phyloP scores from a whole-genome alignment of 2,329 filamentous ascomycete genomes.

The Botryotinia narcissicola region DNA sequence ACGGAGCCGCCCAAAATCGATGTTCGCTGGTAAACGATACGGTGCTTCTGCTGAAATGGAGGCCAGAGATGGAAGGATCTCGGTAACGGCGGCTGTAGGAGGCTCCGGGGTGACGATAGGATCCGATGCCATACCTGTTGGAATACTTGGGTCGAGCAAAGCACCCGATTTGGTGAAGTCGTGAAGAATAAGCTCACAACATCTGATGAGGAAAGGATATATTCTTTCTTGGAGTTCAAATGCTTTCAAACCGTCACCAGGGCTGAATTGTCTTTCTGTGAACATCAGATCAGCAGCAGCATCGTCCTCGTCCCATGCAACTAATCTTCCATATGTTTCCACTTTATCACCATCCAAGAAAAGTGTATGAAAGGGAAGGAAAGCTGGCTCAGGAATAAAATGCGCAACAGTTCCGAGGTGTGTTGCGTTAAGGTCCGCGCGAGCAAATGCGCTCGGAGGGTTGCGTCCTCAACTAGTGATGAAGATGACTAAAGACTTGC shows the following conservation, averaged over 20 bases:
- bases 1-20: not conserved
- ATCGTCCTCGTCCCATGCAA: not conserved
- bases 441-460: slow-evolving; percentile 2
- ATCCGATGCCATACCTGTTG: not conserved
- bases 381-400: not conserved
- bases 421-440: not conserved
- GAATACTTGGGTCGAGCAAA: not conserved
- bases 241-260: not conserved
- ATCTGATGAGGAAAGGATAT: not conserved
- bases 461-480: not conserved
- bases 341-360: not conserved
- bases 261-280: not conserved
- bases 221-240: not conserved
- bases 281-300: not conserved
- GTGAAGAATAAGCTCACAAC: not conserved
- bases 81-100: not conserved
- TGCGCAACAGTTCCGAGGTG: not conserved
- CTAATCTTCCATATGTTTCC: not conserved
- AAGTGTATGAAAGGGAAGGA: not conserved
- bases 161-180: not conserved
- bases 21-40: not conserved
- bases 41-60: not conserved
- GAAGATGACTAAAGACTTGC: not conserved
- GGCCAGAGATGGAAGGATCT: not conserved
- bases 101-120: not conserved